phyloP scores from a whole-genome alignment of 2,329 filamentous ascomycete genomes.

The Didymella lethalis region DNA sequence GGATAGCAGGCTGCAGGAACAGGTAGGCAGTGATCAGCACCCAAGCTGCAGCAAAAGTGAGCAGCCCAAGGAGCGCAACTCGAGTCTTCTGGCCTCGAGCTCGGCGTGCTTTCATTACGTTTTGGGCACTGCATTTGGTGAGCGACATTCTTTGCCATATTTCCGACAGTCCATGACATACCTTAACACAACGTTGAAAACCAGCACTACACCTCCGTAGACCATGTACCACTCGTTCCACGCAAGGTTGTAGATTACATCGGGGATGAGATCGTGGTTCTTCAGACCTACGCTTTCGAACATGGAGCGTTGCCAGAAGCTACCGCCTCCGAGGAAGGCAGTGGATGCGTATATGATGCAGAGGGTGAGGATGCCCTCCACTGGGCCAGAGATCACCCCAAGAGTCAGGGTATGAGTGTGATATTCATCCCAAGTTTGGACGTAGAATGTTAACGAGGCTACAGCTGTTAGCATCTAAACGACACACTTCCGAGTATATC shows the following conservation, averaged over 20 bases:
- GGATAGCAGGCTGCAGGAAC: slow-evolving; percentile 82
- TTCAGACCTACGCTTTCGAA: slow-evolving; percentile 74
- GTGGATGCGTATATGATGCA: slow-evolving; percentile 84
- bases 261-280: slow-evolving; percentile 69
- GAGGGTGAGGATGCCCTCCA: slow-evolving; percentile 90
- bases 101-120: slow-evolving; percentile 83
- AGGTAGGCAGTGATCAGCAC: slow-evolving; percentile 78
- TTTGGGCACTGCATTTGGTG: slow-evolving; percentile 65
- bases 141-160: slow-evolving; percentile 2
- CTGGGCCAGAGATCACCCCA: slow-evolving; percentile 89
- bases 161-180: slow-evolving; percentile 27
- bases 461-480: background rate
- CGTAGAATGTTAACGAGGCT: slow-evolving; percentile 95
- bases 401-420: slow-evolving; percentile 96
- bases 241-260: slow-evolving; percentile 76
- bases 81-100: slow-evolving; percentile 75
- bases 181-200: slow-evolving; percentile 83
- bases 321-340: slow-evolving; percentile 82
- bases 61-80: slow-evolving; percentile 79
- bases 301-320: slow-evolving; percentile 91
- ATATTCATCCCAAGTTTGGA: slow-evolving; percentile 99
- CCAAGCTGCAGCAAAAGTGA: slow-evolving; percentile 84
- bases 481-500: background rate
- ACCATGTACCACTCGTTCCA: slow-evolving; percentile 95
- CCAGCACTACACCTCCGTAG: slow-evolving; percentile 80